Conservation (phyloP, 352 stramenopile genomes). For the Phytopythium aichiense region DNA sequence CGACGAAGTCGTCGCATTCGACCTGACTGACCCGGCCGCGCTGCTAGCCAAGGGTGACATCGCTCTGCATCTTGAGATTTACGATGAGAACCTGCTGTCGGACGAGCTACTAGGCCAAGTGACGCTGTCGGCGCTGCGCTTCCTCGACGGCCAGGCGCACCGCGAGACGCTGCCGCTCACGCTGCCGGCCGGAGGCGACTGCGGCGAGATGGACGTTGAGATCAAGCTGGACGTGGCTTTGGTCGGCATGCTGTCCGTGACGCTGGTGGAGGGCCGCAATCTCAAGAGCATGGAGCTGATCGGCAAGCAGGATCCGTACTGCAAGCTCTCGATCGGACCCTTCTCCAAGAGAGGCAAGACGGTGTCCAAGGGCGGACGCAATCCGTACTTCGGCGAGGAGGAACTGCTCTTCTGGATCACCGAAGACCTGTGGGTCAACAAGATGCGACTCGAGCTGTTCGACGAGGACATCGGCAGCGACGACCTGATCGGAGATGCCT, state of each 20-base stretch:
- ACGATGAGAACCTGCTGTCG: conserved; percentile 83
- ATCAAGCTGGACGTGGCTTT: conserved; percentile 75
- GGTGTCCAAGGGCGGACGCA: conserved; percentile 69
- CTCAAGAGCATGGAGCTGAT: conserved; percentile 91
- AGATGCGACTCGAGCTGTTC: conserved; percentile 70
- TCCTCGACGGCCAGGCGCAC: conserved; percentile 65
- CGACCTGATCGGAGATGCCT: conserved; percentile 81
- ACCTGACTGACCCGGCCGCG: conserved; percentile 71
- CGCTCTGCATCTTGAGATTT: conserved; percentile 76
- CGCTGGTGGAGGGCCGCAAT: conserved; percentile 84
- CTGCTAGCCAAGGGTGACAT: conserved; percentile 73
- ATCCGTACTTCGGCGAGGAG: conserved; percentile 91
- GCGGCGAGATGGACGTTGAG: conserved; percentile 60
- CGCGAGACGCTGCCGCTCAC: conserved; percentile 58
- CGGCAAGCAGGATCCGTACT: conserved; percentile 90
- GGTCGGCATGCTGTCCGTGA: conserved; percentile 81
- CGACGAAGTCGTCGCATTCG: conserved; percentile 76
- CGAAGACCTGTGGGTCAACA: conserved; percentile 84
- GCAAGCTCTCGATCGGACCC: conserved; percentile 70
- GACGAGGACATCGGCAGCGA: conserved; percentile 90
- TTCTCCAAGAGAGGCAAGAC: conserved; percentile 77
- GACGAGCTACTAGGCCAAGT: conserved; percentile 81
- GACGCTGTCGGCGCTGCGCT: conserved; percentile 67
- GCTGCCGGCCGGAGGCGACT: conserved; percentile 24
- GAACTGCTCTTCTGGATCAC: conserved; percentile 90